Evolutionary conservation across 1,139 yeast species (phyloP).

Genomic region (Torulaspora pretoriensis): DNA sequence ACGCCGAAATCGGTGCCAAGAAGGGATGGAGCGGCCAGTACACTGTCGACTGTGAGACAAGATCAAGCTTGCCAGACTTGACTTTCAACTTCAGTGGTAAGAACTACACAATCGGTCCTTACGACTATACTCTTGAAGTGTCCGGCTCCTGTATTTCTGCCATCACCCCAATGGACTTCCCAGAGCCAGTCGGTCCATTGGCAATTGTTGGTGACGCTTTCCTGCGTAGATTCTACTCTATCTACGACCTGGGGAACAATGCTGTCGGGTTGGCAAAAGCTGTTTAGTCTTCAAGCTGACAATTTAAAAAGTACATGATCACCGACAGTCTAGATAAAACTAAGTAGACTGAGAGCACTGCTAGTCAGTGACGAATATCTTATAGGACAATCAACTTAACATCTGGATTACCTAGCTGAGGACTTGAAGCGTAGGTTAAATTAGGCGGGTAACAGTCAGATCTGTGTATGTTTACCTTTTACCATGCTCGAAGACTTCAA

Average conservation of each 20-base stretch:
- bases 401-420: too few relatives aligned
- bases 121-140: conserved; percentile 88
- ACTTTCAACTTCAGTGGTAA: conserved; percentile 85
- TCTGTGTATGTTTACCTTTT: conserved; percentile 12
- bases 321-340: not conserved
- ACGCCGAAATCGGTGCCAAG: conserved; percentile 93
- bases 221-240: conserved; percentile 89
- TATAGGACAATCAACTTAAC: too few relatives aligned
- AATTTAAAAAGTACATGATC: not conserved
- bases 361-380: not conserved
- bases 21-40: conserved; percentile 98
- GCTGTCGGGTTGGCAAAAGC: conserved; percentile 91
- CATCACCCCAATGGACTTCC: conserved; percentile 96
- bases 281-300: conserved; percentile 34
- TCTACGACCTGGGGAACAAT: conserved; percentile 82
- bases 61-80: conserved; percentile 82
- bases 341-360: not conserved
- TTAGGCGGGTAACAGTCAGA: conserved; percentile 1
- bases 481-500: conserved; percentile 1
- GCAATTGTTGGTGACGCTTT: conserved; percentile 97
- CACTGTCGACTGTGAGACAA: conserved; percentile 78
- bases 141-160: conserved; percentile 94
- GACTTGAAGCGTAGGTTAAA: too few relatives aligned
- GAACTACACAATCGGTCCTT: conserved; percentile 83
- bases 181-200: conserved; percentile 92